These are phyloP conservation scores for Saccharomycopsis javanensis DNA, from an alignment of 805 yeast species.

Conservation along the genomic window DNA sequence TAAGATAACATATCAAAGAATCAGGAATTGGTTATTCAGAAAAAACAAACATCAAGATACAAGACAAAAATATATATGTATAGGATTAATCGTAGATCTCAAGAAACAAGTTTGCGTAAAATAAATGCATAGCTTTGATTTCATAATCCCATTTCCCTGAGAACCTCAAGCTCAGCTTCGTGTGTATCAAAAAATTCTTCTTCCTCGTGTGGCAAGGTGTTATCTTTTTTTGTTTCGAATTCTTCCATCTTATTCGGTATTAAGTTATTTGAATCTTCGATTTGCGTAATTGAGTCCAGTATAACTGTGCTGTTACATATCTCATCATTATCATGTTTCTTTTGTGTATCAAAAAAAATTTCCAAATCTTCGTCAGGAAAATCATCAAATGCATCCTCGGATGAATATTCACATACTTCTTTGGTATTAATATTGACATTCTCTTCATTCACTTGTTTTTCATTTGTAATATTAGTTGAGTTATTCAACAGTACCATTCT, in stretches of 20 bases:
- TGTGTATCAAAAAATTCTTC: conserved; percentile 23
- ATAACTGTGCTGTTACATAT: neutral
- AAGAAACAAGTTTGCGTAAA: neutral
- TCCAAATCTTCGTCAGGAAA: neutral
- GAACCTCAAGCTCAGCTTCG: conserved; percentile 34
- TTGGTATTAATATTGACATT: too few species aligned
- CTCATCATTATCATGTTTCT: conserved; percentile 1
- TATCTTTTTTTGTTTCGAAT: neutral
- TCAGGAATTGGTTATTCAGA: neutral
- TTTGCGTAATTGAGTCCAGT: neutral
- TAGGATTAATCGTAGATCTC: too few species aligned
- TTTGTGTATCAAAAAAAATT: neutral
- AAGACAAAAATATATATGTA: neutral
- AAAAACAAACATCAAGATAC: neutral
- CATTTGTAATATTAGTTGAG: too few species aligned
- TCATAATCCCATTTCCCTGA: conserved; percentile 39
- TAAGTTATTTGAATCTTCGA: neutral
- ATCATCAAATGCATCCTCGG: conserved; percentile 5
- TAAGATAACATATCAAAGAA: too few species aligned
- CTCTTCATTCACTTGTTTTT: neutral
- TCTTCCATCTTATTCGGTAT: neutral
- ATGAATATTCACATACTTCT: too few species aligned
- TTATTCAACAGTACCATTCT: too few species aligned
- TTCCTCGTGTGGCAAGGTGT: neutral
- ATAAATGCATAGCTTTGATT: neutral